Evolutionary conservation across 2,329 filamentous ascomycete species (phyloP).

Genomic region (Calycina herbarum): DNA sequence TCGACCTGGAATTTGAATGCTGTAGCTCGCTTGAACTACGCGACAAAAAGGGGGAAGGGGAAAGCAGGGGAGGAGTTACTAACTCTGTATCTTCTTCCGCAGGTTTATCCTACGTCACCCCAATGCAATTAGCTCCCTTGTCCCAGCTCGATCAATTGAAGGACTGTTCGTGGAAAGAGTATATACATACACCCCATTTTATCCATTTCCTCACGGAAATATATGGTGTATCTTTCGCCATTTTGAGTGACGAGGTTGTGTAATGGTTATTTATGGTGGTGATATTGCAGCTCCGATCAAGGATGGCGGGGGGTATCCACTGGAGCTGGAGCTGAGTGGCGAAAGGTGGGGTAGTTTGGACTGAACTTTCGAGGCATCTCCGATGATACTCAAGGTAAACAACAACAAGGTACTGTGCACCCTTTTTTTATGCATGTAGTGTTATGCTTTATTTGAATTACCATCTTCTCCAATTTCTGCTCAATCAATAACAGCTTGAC

Average conservation of each 20-base stretch:
- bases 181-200: constrained; percentile 32
- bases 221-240: constrained; percentile 17
- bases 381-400: too few relatives aligned
- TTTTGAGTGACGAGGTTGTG: not conserved
- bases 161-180: not conserved
- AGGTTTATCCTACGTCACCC: constrained; percentile 21
- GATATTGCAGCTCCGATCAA: too few relatives aligned
- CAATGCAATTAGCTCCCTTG: not conserved
- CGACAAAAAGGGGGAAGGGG: not conserved
- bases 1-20: not conserved
- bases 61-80: not conserved
- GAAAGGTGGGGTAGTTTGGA: not conserved
- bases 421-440: too few relatives aligned
- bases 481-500: too few relatives aligned
- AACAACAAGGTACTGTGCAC: too few relatives aligned
- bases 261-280: not conserved
- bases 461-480: too few relatives aligned
- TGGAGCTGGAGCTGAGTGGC: not conserved
- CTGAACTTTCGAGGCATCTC: too few relatives aligned
- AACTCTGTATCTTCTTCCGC: constrained; percentile 30
- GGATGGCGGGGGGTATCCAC: constrained; percentile 1
- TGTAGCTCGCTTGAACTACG: not conserved
- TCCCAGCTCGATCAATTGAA: not conserved
- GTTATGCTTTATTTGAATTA: too few relatives aligned
- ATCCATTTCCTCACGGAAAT: constrained; percentile 30